A percentile compares a stretch with the other conserved stretches of the same genome.
These are phyloP conservation scores for Inosperma sp. DNA, from an alignment of 768 basidiomycete genomes.

Conservation along the genomic window DNA sequence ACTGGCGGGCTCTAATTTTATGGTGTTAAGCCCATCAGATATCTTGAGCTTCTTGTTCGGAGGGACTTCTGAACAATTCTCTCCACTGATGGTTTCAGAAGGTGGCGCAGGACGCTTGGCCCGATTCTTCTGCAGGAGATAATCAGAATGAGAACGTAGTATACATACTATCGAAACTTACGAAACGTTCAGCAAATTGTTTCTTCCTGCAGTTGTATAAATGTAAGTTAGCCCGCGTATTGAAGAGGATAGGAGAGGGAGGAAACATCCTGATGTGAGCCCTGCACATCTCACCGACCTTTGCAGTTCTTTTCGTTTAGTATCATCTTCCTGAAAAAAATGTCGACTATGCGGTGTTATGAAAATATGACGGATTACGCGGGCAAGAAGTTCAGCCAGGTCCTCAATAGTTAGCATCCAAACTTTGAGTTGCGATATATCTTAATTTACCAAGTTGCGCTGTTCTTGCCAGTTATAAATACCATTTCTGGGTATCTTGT, in stretches of 20 bases:
- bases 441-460: too few species aligned
- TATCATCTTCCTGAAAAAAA: slow-evolving; percentile 49
- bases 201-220: slow-evolving; percentile 43
- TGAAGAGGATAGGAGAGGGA: slow-evolving; percentile 1
- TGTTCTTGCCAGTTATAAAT: too few species aligned
- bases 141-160: neutral
- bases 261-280: slow-evolving; percentile 1
- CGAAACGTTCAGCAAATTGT: slow-evolving; percentile 58
- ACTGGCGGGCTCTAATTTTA: slow-evolving; percentile 5
- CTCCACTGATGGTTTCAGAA: slow-evolving; percentile 22
- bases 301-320: slow-evolving; percentile 47
- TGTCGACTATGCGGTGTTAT: too few species aligned
- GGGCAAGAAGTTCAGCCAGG: too few species aligned
- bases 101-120: slow-evolving; percentile 51
- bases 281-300: slow-evolving; percentile 34
- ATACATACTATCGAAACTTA: slow-evolving; percentile 29
- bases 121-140: slow-evolving; percentile 44
- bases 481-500: too few species aligned
- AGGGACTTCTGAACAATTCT: slow-evolving; percentile 3
- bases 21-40: neutral
- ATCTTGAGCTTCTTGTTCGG: slow-evolving; percentile 18
- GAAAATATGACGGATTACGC: too few species aligned
- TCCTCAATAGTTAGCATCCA: too few species aligned
- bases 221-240: slow-evolving; percentile 4
- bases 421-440: too few species aligned